Conservation (phyloP, 2,329 filamentous ascomycete species). For the Talaromyces sp. region DNA sequence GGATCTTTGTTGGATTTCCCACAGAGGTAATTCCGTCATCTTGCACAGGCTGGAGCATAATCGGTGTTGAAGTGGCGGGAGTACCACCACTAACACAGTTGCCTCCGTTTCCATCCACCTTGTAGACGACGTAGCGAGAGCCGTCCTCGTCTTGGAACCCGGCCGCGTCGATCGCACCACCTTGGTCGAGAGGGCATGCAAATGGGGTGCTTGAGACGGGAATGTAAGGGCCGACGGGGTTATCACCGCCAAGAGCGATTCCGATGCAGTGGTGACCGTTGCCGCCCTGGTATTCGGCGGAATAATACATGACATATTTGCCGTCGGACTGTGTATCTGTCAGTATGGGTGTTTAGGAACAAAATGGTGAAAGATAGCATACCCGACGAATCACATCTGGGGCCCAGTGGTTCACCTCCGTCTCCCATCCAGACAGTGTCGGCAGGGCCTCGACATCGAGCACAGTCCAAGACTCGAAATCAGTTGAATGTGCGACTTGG, state of each 20-base stretch:
- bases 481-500: constrained; percentile 48
- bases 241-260: constrained; percentile 44
- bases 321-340: constrained; percentile 32
- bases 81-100: constrained; percentile 42
- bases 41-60: constrained; percentile 36
- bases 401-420: constrained; percentile 53
- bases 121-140: constrained; percentile 57
- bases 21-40: constrained; percentile 48
- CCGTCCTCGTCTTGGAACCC: constrained; percentile 54
- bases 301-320: constrained; percentile 58
- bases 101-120: constrained; percentile 60
- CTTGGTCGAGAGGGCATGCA: constrained; percentile 48
- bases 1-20: constrained; percentile 51
- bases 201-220: constrained; percentile 42
- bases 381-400: constrained; percentile 53
- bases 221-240: constrained; percentile 47
- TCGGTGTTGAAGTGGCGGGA: constrained; percentile 30
- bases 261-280: constrained; percentile 54
- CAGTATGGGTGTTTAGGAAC: neutral
- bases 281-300: constrained; percentile 40
- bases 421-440: constrained; percentile 49
- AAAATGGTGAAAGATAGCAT: constrained; percentile 11
- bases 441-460: constrained; percentile 51
- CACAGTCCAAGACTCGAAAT: constrained; percentile 45
- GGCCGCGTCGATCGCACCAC: constrained; percentile 59